Evolutionary conservation across 306 rosid genomes (phyloP).

Genomic region (Aeschynomene evenia): DNA sequence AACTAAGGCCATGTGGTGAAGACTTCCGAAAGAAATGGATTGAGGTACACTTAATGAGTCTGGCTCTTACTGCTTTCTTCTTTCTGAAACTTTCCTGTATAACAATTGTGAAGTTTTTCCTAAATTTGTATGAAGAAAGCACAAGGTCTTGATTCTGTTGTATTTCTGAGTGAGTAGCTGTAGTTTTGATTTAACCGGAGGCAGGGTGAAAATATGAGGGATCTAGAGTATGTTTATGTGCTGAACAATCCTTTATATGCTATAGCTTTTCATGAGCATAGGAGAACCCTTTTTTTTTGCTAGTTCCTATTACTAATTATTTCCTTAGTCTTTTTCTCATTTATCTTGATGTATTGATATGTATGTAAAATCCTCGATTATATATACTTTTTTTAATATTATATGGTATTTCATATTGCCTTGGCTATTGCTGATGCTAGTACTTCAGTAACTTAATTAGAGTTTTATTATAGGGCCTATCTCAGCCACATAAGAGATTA

Average conservation of each 20-base stretch:
- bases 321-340: constrained; percentile 3
- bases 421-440: constrained; percentile 17
- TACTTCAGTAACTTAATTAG: constrained; percentile 12
- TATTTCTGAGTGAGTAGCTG: neutral
- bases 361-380: constrained; percentile 2
- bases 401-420: constrained; percentile 5
- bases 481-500: constrained; percentile 85
- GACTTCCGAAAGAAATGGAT: constrained; percentile 89
- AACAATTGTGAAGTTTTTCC: constrained; percentile 5
- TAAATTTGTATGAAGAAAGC: neutral
- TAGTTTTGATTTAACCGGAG: constrained; percentile 9
- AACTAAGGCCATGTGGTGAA: constrained; percentile 70
- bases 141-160: constrained; percentile 5
- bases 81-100: constrained; percentile 1
- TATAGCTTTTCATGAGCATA: constrained; percentile 4
- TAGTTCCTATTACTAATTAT: neutral
- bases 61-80: neutral
- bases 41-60: constrained; percentile 56
- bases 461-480: constrained; percentile 68
- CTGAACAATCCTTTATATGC: constrained; percentile 2
- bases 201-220: neutral
- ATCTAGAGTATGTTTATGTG: constrained; percentile 14
- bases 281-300: neutral
- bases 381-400: neutral
- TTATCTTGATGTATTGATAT: constrained; percentile 15